These are phyloP conservation scores for Paramarasmius palmivorus DNA, from an alignment of 1,284 basidiomycete species.

Conservation along the genomic window DNA sequence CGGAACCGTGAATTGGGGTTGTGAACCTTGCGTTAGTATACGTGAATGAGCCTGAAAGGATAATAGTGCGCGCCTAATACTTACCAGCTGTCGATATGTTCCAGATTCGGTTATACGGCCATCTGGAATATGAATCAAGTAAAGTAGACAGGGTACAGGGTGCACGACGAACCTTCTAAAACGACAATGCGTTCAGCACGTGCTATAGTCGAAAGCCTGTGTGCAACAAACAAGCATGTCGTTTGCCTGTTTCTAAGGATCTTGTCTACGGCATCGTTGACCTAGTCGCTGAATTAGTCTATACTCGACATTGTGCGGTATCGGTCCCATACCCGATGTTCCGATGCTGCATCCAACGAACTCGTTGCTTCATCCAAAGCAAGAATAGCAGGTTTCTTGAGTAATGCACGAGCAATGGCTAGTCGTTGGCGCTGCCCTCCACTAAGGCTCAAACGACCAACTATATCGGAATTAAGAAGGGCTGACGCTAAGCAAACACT, in stretches of 20 bases:
- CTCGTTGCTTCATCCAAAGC: constrained; percentile 84
- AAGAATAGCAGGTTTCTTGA: constrained; percentile 83
- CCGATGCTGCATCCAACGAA: constrained; percentile 88
- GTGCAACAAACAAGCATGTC: constrained; percentile 89
- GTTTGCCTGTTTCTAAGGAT: constrained; percentile 78
- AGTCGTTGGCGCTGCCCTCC: constrained; percentile 76
- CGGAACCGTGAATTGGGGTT: constrained; percentile 69
- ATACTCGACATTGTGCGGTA: constrained; percentile 1
- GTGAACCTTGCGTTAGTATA: constrained; percentile 45
- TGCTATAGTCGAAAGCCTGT: constrained; percentile 83
- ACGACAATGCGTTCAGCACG: constrained; percentile 85
- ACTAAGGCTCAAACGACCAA: constrained; percentile 72
- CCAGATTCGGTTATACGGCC: constrained; percentile 85
- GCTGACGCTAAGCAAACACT: neutral
- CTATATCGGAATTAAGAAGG: constrained; percentile 34
- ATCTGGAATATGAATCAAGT: constrained; percentile 39
- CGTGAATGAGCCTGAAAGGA: constrained; percentile 2
- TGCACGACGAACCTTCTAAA: constrained; percentile 63
- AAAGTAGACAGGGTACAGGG: neutral
- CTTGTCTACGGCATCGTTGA: constrained; percentile 90
- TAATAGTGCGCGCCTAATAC: constrained; percentile 18
- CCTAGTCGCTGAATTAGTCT: constrained; percentile 36
- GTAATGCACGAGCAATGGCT: constrained; percentile 79
- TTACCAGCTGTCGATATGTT: constrained; percentile 76
- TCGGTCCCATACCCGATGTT: constrained; percentile 56